Percentiles rank a stretch among this genome's conserved stretches.
Evolutionary conservation across 2,329 filamentous ascomycete genomes (phyloP).

Genomic region (Neofusicoccum cordaticola): DNA sequence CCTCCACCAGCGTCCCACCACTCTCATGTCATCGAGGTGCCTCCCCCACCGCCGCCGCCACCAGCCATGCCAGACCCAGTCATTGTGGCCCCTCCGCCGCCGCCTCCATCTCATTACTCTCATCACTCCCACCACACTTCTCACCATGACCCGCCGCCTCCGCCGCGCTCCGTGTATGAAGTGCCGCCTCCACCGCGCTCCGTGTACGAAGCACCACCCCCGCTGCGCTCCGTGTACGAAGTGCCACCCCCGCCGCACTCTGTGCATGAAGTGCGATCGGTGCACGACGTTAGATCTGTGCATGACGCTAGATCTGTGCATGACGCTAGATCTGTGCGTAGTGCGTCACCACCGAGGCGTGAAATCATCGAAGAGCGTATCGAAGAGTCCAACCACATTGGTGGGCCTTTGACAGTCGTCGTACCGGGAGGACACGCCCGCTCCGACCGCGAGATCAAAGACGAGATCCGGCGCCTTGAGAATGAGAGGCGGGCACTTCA

Average conservation of each 20-base stretch:
- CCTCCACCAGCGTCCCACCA: background rate
- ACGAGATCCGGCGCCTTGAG: conserved; percentile 71
- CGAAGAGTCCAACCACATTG: conserved; percentile 47
- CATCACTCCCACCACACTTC: conserved; percentile 15
- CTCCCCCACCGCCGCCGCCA: conserved; percentile 20
- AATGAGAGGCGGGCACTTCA: conserved; percentile 59
- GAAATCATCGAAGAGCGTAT: conserved; percentile 37
- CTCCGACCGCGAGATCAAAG: conserved; percentile 63
- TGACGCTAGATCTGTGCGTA: conserved; percentile 34
- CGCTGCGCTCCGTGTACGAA: no score
- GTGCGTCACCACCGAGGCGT: conserved; percentile 29
- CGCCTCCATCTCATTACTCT: conserved; percentile 14
- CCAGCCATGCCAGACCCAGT: conserved; percentile 6
- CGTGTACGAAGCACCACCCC: background rate
- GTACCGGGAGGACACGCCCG: conserved; percentile 45
- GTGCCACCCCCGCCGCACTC: conserved; percentile 17
- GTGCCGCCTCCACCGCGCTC: background rate
- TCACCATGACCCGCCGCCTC: conserved; percentile 17
- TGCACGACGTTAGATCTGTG: conserved; percentile 33
- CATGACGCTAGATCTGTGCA: conserved; percentile 22
- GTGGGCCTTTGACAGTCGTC: conserved; percentile 48
- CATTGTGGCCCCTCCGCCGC: conserved; percentile 29
- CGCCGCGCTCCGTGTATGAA: conserved; percentile 17
- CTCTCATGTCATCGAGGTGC: conserved; percentile 17
- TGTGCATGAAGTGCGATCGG: conserved; percentile 23